Percentiles rank a stretch among this genome's conserved stretches.
phyloP scores from a whole-genome alignment of 768 basidiomycete genomes.

The Amanita exitialis region DNA sequence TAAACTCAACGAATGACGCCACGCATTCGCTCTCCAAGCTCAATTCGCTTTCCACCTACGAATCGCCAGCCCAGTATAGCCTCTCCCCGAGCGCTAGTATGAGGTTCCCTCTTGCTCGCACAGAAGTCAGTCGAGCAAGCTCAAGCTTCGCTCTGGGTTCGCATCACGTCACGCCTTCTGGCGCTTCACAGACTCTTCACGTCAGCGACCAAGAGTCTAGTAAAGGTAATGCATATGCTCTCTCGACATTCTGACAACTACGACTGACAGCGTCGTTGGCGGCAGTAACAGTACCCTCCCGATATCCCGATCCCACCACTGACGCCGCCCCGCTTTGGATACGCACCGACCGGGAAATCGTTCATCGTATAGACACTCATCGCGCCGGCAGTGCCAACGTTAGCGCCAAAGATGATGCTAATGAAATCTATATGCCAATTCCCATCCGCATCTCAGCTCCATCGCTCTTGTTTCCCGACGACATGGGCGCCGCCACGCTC shows the following conservation, averaged over 20 bases:
- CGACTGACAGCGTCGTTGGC: not conserved
- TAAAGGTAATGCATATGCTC: constrained; percentile 2
- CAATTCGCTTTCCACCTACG: not conserved
- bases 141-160: constrained; percentile 1
- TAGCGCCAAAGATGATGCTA: not conserved
- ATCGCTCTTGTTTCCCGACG: not conserved
- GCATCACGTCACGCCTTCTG: not conserved
- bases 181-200: not conserved
- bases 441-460: not conserved
- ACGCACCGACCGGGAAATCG: not conserved
- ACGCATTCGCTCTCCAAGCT: not conserved
- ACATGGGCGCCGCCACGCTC: not conserved
- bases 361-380: not conserved
- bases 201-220: not conserved
- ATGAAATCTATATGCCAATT: not conserved
- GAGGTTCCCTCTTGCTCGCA: not conserved
- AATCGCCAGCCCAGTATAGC: not conserved
- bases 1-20: not conserved
- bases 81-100: not conserved
- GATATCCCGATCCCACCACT: not conserved
- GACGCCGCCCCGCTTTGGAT: not conserved
- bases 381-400: not conserved
- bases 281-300: not conserved
- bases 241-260: not conserved
- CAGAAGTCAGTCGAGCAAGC: constrained; percentile 1